A percentile compares a stretch with the other conserved stretches of the same genome.
Evolutionary conservation across 768 basidiomycete genomes (phyloP).

Genomic region (Pulveroboletus sp.): DNA sequence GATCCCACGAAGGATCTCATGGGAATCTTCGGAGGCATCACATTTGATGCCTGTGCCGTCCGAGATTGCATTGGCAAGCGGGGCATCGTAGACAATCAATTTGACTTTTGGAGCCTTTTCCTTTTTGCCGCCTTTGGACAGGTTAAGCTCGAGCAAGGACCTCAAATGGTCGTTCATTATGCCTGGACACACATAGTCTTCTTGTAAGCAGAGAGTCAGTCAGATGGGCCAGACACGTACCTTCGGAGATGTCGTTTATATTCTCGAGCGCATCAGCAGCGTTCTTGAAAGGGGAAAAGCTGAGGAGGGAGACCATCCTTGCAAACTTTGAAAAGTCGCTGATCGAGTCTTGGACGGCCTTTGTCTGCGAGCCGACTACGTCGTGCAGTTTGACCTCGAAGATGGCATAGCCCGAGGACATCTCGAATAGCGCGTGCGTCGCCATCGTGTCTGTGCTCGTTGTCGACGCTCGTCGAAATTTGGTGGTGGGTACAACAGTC

Average conservation of each 20-base stretch:
- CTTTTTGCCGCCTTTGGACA: conserved; percentile 66
- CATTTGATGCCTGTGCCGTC: conserved; percentile 67
- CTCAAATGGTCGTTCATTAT: conserved; percentile 81
- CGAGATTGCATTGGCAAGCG: conserved; percentile 75
- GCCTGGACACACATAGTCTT: conserved; percentile 43
- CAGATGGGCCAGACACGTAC: conserved; percentile 39
- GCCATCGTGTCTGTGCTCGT: conserved; percentile 45
- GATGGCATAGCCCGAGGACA: conserved; percentile 89
- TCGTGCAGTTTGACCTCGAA: conserved; percentile 86
- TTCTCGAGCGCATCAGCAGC: conserved; percentile 94
- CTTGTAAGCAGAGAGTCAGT: background rate
- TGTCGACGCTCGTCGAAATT: conserved; percentile 31
- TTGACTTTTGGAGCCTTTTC: conserved; percentile 62
- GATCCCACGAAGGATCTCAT: conserved; percentile 88
- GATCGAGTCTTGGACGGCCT: conserved; percentile 80
- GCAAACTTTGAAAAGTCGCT: conserved; percentile 82
- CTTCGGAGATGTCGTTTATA: conserved; percentile 93
- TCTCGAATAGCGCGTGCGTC: conserved; percentile 90
- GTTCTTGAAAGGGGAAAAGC: conserved; percentile 91
- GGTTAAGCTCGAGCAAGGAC: conserved; percentile 82
- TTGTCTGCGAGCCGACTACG: conserved; percentile 77
- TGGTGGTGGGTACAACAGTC: conserved; percentile 5
- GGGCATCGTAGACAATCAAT: conserved; percentile 75
- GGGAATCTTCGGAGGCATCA: conserved; percentile 74
- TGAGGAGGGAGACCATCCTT: conserved; percentile 87